Conservation (phyloP, 768 basidiomycete species). For the Kwoniella mangroviensis region DNA sequence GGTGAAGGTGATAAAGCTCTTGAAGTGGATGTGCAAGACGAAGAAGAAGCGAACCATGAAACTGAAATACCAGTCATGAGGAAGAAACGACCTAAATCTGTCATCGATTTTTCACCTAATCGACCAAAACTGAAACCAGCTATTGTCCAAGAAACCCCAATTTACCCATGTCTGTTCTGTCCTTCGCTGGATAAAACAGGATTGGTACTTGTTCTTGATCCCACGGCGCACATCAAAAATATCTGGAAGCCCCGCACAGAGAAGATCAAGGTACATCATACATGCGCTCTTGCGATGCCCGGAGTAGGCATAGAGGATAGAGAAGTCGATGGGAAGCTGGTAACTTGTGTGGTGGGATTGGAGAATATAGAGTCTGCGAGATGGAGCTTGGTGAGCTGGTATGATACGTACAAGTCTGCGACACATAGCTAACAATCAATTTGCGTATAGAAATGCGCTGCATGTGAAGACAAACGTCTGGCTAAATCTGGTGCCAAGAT, state of each 20-base stretch:
- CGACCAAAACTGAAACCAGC: constrained; percentile 15
- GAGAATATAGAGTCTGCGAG: constrained; percentile 86
- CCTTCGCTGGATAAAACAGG: constrained; percentile 33
- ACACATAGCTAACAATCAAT: not conserved
- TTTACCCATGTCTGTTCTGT: constrained; percentile 54
- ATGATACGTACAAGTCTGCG: no score
- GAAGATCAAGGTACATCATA: constrained; percentile 70
- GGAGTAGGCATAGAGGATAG: constrained; percentile 85
- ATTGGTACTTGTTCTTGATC: constrained; percentile 42
- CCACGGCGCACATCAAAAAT: constrained; percentile 61
- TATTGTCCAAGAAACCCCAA: constrained; percentile 19
- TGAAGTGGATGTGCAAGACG: not conserved
- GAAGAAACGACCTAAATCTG: constrained; percentile 23
- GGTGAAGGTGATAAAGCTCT: not conserved
- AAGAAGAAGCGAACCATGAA: constrained; percentile 5
- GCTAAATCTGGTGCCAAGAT: constrained; percentile 60
- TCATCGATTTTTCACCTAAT: constrained; percentile 19
- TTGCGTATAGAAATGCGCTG: constrained; percentile 80
- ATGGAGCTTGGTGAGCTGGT: constrained; percentile 78
- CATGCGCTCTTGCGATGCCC: constrained; percentile 79
- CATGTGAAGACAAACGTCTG: constrained; percentile 69
- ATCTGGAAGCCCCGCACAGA: constrained; percentile 59
- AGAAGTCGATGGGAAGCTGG: constrained; percentile 34
- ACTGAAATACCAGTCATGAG: constrained; percentile 27
- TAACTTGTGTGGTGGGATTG: constrained; percentile 71